Base-by-base conservation (phyloP, 2,329 filamentous ascomycete species). In the Reticulascus tulasneorum region DNA sequence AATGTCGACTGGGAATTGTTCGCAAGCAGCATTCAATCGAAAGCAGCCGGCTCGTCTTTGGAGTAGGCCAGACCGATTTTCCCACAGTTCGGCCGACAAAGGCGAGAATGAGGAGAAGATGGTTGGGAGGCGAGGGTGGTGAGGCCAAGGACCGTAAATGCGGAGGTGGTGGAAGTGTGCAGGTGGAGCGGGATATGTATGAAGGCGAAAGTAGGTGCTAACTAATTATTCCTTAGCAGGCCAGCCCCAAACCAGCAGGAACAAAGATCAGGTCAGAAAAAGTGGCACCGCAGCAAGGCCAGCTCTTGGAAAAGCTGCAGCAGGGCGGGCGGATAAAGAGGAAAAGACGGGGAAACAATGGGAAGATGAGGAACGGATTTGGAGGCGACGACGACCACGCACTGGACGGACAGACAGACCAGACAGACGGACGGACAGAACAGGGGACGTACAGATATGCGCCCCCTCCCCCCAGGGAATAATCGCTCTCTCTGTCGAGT, bases 161-260 rank as follows among this genome's bases (percentile, higher is more conserved):
- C 30, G 40, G 33, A 18, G 37, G 28, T 18, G 37, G 37, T 38
- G 30, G 22, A 40, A 19, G 25, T 37, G 40, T 42, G 40, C 40
- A 42, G 40, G 40, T 42, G 37, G 40, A 42, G 40, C 30, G 37
- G 40, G 40, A 42, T 42, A 42, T 40, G 40, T 42, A 42, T 42
- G 37, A 29, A 40, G 33, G 24, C 25, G 29, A 19, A n/a, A n/a
- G n/a, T n/a, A n/a, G n/a, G n/a, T n/a, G n/a, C n/a, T n/a, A n/a
- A n/a, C n/a, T n/a, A n/a, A n/a, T n/a, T n/a, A n/a, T n/a, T n/a
- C n/a, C n/a, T n/a, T n/a, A n/a, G n/a, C n/a, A n/a, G n/a, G n/a
- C n/a, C n/a, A n/a, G n/a, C n/a, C 40, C 39, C 40, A 42, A 33
- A 36, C 37, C 37, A 25, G 31, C 33, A 27, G 18, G 22, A 25